Conservation (phyloP, 176 grass and related monocot genomes). For the Triticum turgidum region DNA sequence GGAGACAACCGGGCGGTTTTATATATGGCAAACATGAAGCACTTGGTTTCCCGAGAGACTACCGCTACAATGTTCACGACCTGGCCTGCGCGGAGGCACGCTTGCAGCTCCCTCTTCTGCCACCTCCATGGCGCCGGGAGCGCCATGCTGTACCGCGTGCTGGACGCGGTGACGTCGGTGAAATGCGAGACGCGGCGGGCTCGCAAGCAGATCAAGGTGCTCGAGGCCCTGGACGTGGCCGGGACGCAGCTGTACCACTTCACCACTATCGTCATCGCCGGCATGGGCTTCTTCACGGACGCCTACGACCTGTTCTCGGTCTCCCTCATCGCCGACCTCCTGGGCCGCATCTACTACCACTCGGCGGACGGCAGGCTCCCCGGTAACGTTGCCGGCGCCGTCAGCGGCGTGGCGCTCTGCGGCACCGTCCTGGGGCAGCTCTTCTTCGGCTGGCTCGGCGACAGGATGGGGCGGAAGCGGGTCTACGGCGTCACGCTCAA, state of each 20-base stretch:
- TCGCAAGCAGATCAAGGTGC: neutral
- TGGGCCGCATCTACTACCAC: neutral
- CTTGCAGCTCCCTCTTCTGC: neutral
- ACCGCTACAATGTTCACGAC: neutral
- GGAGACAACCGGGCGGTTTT: too few species aligned
- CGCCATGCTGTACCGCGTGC: neutral
- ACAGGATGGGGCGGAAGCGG: conserved; percentile 37
- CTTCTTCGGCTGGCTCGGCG: conserved; percentile 93
- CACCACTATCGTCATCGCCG: conserved; percentile 58
- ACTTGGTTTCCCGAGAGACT: too few species aligned
- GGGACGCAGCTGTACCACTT: conserved; percentile 9
- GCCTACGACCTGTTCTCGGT: conserved; percentile 79
- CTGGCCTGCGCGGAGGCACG: neutral
- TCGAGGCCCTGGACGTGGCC: neutral
- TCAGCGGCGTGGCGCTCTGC: neutral
- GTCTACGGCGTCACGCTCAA: neutral
- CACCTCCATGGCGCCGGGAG: neutral
- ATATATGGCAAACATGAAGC: too few species aligned
- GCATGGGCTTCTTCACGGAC: conserved; percentile 94
- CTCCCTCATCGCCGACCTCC: neutral
- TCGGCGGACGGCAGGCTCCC: neutral
- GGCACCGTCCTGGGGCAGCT: conserved; percentile 32
- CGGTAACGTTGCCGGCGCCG: neutral
- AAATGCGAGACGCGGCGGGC: neutral
- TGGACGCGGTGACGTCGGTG: neutral